Percentiles rank a stretch among this genome's conserved stretches.
These are phyloP conservation scores for Mrakiaceae sp. DNA, from an alignment of 1,284 basidiomycete genomes.

Conservation along the genomic window DNA sequence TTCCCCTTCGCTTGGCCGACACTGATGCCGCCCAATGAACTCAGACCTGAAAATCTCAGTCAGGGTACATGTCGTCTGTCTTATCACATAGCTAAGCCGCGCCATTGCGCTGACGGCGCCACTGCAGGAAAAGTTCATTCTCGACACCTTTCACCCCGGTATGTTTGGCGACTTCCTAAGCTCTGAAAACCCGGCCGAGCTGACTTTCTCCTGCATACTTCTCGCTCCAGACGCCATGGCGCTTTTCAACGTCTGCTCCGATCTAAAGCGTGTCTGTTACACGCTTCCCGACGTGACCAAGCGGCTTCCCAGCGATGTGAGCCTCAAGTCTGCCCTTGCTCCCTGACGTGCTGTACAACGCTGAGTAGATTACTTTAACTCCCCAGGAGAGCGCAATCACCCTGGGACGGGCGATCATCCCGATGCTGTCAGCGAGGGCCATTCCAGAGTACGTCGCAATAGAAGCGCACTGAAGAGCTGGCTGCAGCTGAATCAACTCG, in stretches of 20 bases:
- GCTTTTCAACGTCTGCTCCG: slow-evolving; percentile 86
- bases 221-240: slow-evolving; percentile 59
- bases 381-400: slow-evolving; percentile 64
- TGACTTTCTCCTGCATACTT: background rate
- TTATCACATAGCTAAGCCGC: background rate
- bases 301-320: no score
- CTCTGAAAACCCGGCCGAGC: background rate
- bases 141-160: slow-evolving; percentile 63
- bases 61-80: slow-evolving; percentile 34
- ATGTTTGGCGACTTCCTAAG: background rate
- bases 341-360: no score
- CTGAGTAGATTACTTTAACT: no score
- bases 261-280: slow-evolving; percentile 77
- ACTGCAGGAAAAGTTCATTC: slow-evolving; percentile 63
- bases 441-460: slow-evolving; percentile 29
- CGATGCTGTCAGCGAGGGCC: slow-evolving; percentile 83
- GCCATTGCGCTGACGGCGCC: slow-evolving; percentile 37
- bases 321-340: no score
- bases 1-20: background rate
- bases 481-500: no score
- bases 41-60: slow-evolving; percentile 65
- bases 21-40: background rate
- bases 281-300: slow-evolving; percentile 32
- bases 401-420: slow-evolving; percentile 71
- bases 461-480: no score